A percentile compares a stretch with the other conserved stretches of the same genome.
phyloP scores from a whole-genome alignment of 116 monocot species.

The Cymodocea nodosa region DNA sequence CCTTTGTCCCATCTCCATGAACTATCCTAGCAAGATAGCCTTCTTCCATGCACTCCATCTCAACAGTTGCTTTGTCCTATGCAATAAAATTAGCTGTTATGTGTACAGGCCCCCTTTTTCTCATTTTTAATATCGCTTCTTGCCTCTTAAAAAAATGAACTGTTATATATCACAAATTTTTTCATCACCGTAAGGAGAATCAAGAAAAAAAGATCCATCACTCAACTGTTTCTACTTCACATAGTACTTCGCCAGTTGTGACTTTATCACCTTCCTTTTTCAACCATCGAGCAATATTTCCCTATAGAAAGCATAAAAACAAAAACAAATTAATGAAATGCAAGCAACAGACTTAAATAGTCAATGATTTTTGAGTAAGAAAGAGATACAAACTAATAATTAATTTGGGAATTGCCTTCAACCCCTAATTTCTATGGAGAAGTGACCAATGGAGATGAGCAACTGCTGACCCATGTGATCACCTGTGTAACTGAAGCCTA shows the following conservation, averaged over 20 bases:
- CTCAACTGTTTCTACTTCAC: conserved; percentile 91
- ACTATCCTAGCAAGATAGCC: conserved; percentile 90
- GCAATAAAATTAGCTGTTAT: conserved; percentile 1
- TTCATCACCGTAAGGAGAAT: neutral
- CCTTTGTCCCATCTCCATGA: conserved; percentile 74
- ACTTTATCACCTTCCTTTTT: conserved; percentile 98
- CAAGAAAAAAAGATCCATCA: conserved; percentile 1
- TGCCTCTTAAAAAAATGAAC: neutral
- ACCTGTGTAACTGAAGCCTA: too few relatives aligned
- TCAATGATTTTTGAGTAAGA: too few relatives aligned
- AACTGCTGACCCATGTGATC: too few relatives aligned
- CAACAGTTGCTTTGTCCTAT: conserved; percentile 95
- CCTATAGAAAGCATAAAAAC: conserved; percentile 25
- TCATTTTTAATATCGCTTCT: too few relatives aligned
- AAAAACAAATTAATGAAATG: neutral
- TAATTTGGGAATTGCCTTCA: too few relatives aligned
- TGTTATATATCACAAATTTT: neutral
- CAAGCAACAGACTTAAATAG: too few relatives aligned
- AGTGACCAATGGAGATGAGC: too few relatives aligned
- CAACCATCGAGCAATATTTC: conserved; percentile 84
- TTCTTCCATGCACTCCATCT: conserved; percentile 99
- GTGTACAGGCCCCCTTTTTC: too few relatives aligned
- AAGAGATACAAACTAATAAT: too few relatives aligned
- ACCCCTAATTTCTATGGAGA: too few relatives aligned
- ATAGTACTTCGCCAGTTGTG: conserved; percentile 90